Base-by-base conservation (phyloP, 352 stramenopile species). In the Globisporangium echinulatum region DNA sequence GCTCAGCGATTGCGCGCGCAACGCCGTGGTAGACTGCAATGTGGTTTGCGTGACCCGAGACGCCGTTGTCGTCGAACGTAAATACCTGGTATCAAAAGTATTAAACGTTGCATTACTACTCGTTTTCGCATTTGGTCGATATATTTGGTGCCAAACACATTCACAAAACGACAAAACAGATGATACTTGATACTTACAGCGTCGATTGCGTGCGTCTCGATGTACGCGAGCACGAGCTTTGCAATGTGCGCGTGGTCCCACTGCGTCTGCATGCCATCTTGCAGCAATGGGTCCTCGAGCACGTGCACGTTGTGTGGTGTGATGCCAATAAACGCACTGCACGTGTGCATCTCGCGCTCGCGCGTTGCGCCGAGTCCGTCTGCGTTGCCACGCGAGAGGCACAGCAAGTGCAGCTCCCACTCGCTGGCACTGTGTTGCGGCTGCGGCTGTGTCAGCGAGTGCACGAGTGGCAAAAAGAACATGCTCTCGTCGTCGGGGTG, bases 401-500 rank as follows among this genome's bases (percentile, higher is more conserved):
- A 98, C 6, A 98, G 64, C 54, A 98, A 66, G 50, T 92, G 84
- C 5, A 74, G 69, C n/a, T 87, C 53, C 82, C 80, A 92, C 49
- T 67, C 44, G 17, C 63, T 25, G 5, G 51, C 58, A 53, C 47
- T 55, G 13, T 15, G 56, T 7, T 69, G 42, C 5, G 36, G 52
- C 2, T 74, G 70, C n/a, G 39, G 50, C 44, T 63, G 58, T 0
- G 58, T 49, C 7, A 90, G 67, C 48, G 71, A 92, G 43, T 79
- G 70, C 60, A 85, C 85, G 33, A 97, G 81, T 4, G 96, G 96
- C 59, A 98, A 49, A 76, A 98, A 98, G 68, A 98, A 98, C 94
- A 98, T 98, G 70, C 88, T 97, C 72, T 98, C 96, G 68, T 98
- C 96, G 64, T 98, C 96, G 47, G 96, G 96, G 74, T 98, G 96